Conservation (phyloP, 2,329 filamentous ascomycete species). For the Trichoderma endophyticum region DNA sequence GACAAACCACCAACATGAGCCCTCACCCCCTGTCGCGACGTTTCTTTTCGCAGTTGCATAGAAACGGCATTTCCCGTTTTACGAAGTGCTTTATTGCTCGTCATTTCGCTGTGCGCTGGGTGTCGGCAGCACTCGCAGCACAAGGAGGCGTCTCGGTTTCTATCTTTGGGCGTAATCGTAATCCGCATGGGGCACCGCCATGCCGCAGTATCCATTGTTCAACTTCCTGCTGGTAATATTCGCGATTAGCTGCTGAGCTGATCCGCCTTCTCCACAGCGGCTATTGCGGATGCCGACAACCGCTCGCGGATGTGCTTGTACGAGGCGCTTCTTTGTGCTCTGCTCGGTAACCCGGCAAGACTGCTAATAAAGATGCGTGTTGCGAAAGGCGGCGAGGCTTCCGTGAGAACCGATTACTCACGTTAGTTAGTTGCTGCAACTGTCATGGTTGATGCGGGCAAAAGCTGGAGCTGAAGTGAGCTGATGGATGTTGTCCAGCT, state of each 20-base stretch:
- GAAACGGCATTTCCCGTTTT: neutral
- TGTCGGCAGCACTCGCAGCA: neutral
- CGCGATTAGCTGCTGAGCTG: neutral
- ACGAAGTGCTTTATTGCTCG: neutral
- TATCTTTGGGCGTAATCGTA: neutral
- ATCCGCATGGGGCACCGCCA: neutral
- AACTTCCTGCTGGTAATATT: neutral
- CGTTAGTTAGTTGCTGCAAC: neutral
- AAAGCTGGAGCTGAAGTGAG: neutral
- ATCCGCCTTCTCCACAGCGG: neutral
- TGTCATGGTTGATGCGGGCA: neutral
- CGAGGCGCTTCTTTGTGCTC: neutral
- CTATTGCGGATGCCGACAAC: neutral
- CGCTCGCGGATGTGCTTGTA: neutral
- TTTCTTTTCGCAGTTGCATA: neutral
- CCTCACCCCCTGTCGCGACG: neutral
- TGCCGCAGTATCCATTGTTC: neutral
- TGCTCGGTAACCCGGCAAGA: neutral
- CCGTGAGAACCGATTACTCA: neutral
- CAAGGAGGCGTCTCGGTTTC: neutral
- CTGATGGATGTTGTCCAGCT: neutral
- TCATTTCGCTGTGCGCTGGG: neutral
- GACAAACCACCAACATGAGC: neutral
- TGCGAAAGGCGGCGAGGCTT: neutral
- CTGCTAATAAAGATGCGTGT: neutral